Evolutionary conservation across 371 early-diverging fungal genomes (phyloP), one percentile per base, ranked within the genome.

Genomic region (Apophysomyces variabilis): DNA sequence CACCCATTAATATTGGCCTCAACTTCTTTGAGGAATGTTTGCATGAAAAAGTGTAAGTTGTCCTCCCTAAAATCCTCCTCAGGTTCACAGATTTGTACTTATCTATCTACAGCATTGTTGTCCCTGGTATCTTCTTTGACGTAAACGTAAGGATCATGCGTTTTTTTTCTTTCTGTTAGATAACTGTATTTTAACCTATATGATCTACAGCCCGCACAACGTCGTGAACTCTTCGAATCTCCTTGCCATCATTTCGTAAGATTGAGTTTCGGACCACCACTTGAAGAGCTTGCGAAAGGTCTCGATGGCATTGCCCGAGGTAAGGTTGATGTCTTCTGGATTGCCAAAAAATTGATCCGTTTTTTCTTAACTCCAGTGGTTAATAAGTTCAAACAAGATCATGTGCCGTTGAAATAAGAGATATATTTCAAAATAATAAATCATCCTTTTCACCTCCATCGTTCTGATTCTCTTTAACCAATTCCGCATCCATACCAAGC

Each of bases 91-190:
- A 39, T 26, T 32, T 5, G 9, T 9, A 18, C 44, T 32, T 61
- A 45, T 43, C 32, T 26, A 41, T 59, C 39, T 26, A 57, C 61
- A 72, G 73, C 16, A 73, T 70, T 59, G 65, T 78, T n/a, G 83
- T 81, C 35, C 82, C 82, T n/a, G 82, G 79, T 45, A 78, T 81
- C 45, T 80, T 80, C 71, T 84, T 84, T 59, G 84, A 84, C 66
- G 75, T 84, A 45, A 84, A 84, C 37, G 77, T 76, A 73, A 71
- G 74, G 61, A 47, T 36, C 39, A 11, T 11, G 36, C 26, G 18
- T 16, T 26, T 32, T n/a, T 11, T 35, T 39, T 14, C 50, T 56
- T 47, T 38, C 5, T 7, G 38, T 47, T 43, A 11, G 36, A 18
- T n/a, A 45, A 18, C 7, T 43, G n/a, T 57, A 41, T 39, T 36